Evolutionary conservation across 176 grass and related monocot species (phyloP), one percentile per base, ranked within the genome.

Genomic region (Phoenix roebelenii): DNA sequence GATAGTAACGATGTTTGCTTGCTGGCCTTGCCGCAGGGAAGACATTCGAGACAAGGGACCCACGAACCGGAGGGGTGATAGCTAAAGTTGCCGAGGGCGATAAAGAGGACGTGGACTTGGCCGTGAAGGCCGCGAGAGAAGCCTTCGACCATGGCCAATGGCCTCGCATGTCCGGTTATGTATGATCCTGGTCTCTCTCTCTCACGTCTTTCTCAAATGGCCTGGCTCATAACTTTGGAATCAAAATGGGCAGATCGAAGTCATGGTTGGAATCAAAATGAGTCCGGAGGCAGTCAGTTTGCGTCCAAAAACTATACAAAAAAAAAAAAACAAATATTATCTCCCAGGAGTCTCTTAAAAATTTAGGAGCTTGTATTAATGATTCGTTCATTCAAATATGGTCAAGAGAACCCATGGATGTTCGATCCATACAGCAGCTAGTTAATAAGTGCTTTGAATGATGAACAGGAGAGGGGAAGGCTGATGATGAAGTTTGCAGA

Each of bases 111-210:
- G 80, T 95, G 51, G 80, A 95, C 57, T 22, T 84, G 3, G 91
- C 91, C 0, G 83, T 95, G 18, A 69, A 74, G 44, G 80, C 91
- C 4, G 91, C 91, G 7, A 62, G 91, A 23, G 74, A 90, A 7
- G 91, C 91, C 23, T 95, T 95, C 58, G 83, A 95, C 60, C 77
- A 87, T 5, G 91, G 83, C 66, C 66, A 66, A 50, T 95, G 91
- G 86, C 86, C 91, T 62, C 86, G 91, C 68, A 95, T 95, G 77
- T 87, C 91, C 51, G 91, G 86, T 18, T 90, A 82, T 16, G 91
- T 95, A 87, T 54, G 84, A 55, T 16, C 2, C 16, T 44, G 5
- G 0, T 23, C 5, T 15, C 19, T 39, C 10, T 70, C 29, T 16
- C 23, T 0, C 20, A 3, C 1, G 17, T 28, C 18, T 12, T 15